Evolutionary conservation across 2,329 filamentous ascomycete genomes (phyloP).

Genomic region (Alternaria triticimaculans): DNA sequence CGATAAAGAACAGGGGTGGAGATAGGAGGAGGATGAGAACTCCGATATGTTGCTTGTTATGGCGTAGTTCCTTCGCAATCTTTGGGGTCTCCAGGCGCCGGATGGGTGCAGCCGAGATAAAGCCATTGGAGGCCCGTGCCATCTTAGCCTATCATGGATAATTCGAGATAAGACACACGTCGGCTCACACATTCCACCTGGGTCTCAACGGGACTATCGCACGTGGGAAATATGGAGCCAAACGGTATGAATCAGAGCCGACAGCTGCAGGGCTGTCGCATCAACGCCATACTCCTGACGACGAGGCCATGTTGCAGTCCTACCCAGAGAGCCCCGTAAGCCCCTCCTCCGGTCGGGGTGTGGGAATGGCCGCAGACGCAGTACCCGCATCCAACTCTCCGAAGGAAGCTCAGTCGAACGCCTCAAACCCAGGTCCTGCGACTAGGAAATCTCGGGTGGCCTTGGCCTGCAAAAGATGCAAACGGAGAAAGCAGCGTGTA

Average conservation of each 20-base stretch:
- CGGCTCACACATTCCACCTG: slow-evolving; percentile 5
- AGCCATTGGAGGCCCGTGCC: not conserved
- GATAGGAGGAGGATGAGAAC: not conserved
- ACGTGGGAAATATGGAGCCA: slow-evolving; percentile 4
- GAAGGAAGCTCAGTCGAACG: slow-evolving; percentile 9
- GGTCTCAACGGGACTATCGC: not conserved
- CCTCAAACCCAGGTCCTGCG: slow-evolving; percentile 1
- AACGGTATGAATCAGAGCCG: not conserved
- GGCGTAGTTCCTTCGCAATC: not conserved
- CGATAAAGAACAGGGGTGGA: slow-evolving; percentile 7
- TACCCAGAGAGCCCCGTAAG: slow-evolving; percentile 1
- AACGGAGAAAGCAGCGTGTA: slow-evolving; percentile 36
- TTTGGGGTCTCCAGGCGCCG: not conserved
- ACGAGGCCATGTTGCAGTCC: slow-evolving; percentile 11
- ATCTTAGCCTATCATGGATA: not conserved
- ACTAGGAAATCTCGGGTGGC: slow-evolving; percentile 28
- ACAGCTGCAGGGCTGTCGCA: not conserved
- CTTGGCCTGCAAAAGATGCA: slow-evolving; percentile 36
- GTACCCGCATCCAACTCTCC: slow-evolving; percentile 7
- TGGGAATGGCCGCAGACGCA: not conserved
- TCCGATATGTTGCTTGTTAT: slow-evolving; percentile 3
- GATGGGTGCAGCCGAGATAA: slow-evolving; percentile 10
- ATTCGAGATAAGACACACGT: slow-evolving; percentile 7
- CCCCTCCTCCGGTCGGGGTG: slow-evolving; percentile 3
- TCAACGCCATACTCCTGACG: slow-evolving; percentile 1